Evolutionary conservation across 345 rosid species (phyloP).

Genomic region (Lepidium sativum): DNA sequence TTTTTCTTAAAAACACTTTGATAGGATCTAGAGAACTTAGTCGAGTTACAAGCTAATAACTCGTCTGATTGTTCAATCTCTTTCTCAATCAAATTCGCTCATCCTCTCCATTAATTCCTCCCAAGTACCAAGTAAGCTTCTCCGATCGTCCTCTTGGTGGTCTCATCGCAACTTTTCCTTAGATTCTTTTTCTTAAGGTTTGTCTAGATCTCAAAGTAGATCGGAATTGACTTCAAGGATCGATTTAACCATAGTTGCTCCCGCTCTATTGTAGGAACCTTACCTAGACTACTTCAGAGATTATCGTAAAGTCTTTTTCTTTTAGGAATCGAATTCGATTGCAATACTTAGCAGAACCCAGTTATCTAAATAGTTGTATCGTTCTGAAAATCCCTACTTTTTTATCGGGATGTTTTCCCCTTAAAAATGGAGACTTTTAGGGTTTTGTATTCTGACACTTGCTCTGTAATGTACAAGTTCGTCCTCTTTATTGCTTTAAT

Average conservation of each 20-base stretch:
- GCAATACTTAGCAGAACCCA: background rate
- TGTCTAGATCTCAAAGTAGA: slow-evolving; percentile 9
- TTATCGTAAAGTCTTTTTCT: background rate
- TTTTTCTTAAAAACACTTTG: background rate
- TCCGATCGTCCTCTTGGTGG: background rate
- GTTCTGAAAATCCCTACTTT: background rate
- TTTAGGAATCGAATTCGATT: background rate
- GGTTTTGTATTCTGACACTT: background rate
- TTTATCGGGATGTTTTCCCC: background rate
- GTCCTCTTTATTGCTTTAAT: background rate
- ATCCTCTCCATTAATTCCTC: background rate
- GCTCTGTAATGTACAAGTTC: background rate
- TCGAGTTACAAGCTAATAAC: background rate
- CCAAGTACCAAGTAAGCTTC: background rate
- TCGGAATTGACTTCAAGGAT: slow-evolving; percentile 10
- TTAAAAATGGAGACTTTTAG: background rate
- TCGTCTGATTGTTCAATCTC: background rate
- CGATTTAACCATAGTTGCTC: background rate
- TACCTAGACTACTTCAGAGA: background rate
- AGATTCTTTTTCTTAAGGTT: background rate
- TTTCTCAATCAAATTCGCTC: background rate
- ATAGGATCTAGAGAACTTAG: background rate
- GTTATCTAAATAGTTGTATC: background rate
- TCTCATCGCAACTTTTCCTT: background rate
- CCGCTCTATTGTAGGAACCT: background rate